phyloP scores from a whole-genome alignment of 2,329 filamentous ascomycete species.

The Talaromyces atroroseus region DNA sequence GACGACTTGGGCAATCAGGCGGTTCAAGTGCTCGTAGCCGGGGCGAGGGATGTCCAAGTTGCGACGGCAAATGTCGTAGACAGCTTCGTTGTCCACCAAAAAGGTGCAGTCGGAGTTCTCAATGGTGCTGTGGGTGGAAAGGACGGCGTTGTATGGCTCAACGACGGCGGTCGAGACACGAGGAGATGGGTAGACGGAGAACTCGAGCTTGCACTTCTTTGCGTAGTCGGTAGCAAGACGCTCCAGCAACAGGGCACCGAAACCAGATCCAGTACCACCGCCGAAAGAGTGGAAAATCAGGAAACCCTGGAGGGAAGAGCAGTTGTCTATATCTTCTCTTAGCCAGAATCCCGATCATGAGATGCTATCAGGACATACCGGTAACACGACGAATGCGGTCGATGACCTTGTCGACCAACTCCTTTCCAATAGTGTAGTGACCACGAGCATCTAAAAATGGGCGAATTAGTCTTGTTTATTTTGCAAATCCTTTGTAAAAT shows the following conservation, averaged over 20 bases:
- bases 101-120: constrained; percentile 65
- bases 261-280: constrained; percentile 62
- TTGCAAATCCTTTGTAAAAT: background rate
- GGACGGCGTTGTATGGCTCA: constrained; percentile 61
- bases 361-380: constrained; percentile 39
- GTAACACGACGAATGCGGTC: constrained; percentile 60
- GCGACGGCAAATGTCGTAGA: constrained; percentile 62
- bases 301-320: constrained; percentile 61
- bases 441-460: constrained; percentile 54
- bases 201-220: constrained; percentile 65
- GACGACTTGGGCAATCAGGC: constrained; percentile 62
- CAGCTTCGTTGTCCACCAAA: constrained; percentile 63
- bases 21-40: constrained; percentile 60
- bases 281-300: constrained; percentile 65
- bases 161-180: constrained; percentile 62
- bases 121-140: constrained; percentile 56
- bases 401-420: constrained; percentile 58
- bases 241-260: constrained; percentile 60
- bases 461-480: constrained; percentile 14
- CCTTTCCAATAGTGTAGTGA: constrained; percentile 65
- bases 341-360: background rate
- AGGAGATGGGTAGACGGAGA: constrained; percentile 61
- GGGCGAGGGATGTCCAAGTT: constrained; percentile 61
- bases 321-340: constrained; percentile 50
- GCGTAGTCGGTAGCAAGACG: constrained; percentile 60